phyloP scores from a whole-genome alignment of 2,329 filamentous ascomycete genomes.

The Neonectria ditissima region DNA sequence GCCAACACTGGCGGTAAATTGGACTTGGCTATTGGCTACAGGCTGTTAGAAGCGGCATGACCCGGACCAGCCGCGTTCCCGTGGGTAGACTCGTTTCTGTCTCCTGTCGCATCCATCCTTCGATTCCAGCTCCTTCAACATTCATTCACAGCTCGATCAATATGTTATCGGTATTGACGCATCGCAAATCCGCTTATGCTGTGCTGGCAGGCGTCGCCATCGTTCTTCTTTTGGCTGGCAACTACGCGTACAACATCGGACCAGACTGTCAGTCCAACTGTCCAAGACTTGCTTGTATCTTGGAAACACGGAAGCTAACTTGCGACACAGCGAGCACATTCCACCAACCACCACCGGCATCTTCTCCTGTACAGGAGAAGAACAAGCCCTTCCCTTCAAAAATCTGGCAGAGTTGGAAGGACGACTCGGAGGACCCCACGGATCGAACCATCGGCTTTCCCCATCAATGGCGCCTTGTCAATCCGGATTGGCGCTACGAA shows the following conservation, averaged over 20 bases:
- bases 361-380: neutral
- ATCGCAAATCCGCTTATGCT: constrained; percentile 21
- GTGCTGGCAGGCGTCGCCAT: constrained; percentile 16
- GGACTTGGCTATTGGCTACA: neutral
- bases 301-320: constrained; percentile 7
- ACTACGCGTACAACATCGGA: constrained; percentile 27
- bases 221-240: constrained; percentile 16
- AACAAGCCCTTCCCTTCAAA: constrained; percentile 37
- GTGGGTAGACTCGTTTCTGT: constrained; percentile 1
- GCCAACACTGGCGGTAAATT: neutral
- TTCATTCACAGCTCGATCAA: neutral
- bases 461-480: constrained; percentile 39
- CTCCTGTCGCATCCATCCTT: neutral
- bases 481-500: constrained; percentile 45
- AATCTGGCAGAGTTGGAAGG: constrained; percentile 50
- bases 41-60: too few species aligned
- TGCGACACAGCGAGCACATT: constrained; percentile 10
- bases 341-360: neutral
- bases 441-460: constrained; percentile 45
- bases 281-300: neutral
- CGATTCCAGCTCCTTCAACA: constrained; percentile 1
- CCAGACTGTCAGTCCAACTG: constrained; percentile 26
- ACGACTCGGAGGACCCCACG: constrained; percentile 45
- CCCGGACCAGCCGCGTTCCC: too few species aligned
- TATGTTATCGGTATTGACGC: constrained; percentile 7